Evolutionary conservation across 2,329 filamentous ascomycete genomes (phyloP), one percentile per base, ranked within the genome.

Genomic region (Bimuria novae-zelandiae): DNA sequence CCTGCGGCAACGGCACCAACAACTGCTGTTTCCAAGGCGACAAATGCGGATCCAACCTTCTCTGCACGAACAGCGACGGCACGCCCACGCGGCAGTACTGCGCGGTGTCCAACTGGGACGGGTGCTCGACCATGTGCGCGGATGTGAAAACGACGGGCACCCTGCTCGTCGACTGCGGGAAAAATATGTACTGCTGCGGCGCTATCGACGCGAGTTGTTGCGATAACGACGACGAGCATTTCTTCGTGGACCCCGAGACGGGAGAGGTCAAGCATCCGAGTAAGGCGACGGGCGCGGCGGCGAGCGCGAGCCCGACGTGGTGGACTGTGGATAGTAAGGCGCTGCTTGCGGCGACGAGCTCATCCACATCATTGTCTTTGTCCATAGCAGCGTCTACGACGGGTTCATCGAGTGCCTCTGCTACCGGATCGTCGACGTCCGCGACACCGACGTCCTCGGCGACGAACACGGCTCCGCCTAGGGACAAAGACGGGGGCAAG

Each of bases 31-130:
- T 50, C 2, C 19, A 16, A 4, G 49, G 35, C 19, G 12, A 52
- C 10, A 52, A 49, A 17, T 56, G 53, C 30, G 53, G 53, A 19
- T 41, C 43, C 16, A 56, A 56, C 21, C 45, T 56, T 7, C 23
- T 56, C 3, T 56, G 53, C 35, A 21, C 41, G 3, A 7, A 41
- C 22, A 19, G 22, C 1, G 17, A n/a, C 2, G 35, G 21, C 7
- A 12, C 17, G 10, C 16, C 46, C 3, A 29, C 33, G 3, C 44
- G 53, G 7, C 36, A 52, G 30, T 56, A 56, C 16, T 56, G 53
- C 32, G 41, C 25, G 1, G 21, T 41, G 19, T 19, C 43, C 1
- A 4, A 21, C 2, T 56, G 49, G 49, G 27, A 42, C 8, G 35
- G 36, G 4, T 56, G 53, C 21, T 56, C 53, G 4, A 17, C 25